phyloP scores from a whole-genome alignment of 495 filamentous ascomycete species.

The Penicillium soppii region DNA sequence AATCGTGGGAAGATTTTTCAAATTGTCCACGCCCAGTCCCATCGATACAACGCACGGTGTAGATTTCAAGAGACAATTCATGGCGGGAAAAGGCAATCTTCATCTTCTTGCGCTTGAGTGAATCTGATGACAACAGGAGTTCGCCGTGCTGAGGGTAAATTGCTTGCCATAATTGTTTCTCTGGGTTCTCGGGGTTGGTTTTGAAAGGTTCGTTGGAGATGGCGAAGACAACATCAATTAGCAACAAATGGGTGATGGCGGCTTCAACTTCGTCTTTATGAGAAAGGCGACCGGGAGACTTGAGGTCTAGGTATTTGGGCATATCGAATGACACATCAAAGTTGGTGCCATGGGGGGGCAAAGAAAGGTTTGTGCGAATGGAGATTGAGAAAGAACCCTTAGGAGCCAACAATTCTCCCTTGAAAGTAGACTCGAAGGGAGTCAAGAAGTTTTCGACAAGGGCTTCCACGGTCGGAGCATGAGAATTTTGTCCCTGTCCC shows the following conservation, averaged over 20 bases:
- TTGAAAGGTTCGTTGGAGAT: constrained; percentile 19
- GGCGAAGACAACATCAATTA: constrained; percentile 37
- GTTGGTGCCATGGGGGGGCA: constrained; percentile 45
- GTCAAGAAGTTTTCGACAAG: constrained; percentile 40
- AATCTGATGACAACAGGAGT: constrained; percentile 22
- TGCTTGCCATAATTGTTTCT: constrained; percentile 28
- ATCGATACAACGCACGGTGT: constrained; percentile 21
- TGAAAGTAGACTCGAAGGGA: constrained; percentile 44
- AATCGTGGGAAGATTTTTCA: constrained; percentile 6
- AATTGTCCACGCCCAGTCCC: constrained; percentile 12
- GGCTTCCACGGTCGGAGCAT: constrained; percentile 32
- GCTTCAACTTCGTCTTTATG: constrained; percentile 39
- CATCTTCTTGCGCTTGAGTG: constrained; percentile 34
- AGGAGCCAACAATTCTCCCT: constrained; percentile 33
- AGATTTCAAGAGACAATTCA: constrained; percentile 29
- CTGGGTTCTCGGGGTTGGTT: neutral
- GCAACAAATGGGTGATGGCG: constrained; percentile 36
- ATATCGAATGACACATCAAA: constrained; percentile 45
- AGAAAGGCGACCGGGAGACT: constrained; percentile 36
- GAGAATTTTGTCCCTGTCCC: constrained; percentile 1
- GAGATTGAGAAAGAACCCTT: constrained; percentile 43
- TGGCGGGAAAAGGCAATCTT: constrained; percentile 34
- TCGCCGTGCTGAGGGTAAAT: constrained; percentile 46
- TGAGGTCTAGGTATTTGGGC: constrained; percentile 32
- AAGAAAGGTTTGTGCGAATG: constrained; percentile 42